Percentiles rank a stretch among this genome's conserved stretches.
These are phyloP conservation scores for Guadua angustifolia DNA, from an alignment of 176 grass and related monocot genomes.

Conservation along the genomic window DNA sequence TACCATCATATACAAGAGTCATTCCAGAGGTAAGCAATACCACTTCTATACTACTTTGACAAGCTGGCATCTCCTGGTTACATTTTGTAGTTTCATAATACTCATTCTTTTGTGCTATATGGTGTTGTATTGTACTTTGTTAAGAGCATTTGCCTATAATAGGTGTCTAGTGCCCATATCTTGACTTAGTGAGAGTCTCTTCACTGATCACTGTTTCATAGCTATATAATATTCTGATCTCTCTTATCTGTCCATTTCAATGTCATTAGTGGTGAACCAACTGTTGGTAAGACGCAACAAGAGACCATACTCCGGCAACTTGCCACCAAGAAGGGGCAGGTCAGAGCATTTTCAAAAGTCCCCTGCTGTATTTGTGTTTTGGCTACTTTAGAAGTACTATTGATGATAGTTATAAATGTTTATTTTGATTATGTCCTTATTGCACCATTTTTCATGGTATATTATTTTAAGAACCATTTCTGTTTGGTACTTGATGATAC, in stretches of 20 bases:
- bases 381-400: conserved; percentile 24
- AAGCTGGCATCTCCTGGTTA: too few species aligned
- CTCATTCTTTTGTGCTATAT: conserved; percentile 1
- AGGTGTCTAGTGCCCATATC: neutral
- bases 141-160: conserved; percentile 7
- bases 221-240: conserved; percentile 32
- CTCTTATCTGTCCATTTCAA: conserved; percentile 27
- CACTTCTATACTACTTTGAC: too few species aligned
- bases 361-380: conserved; percentile 21
- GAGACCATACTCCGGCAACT: conserved; percentile 91
- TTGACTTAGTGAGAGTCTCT: conserved; percentile 32
- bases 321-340: conserved; percentile 95
- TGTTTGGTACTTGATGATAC: neutral
- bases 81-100: neutral
- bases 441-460: conserved; percentile 5
- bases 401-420: conserved; percentile 37
- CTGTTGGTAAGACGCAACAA: conserved; percentile 76
- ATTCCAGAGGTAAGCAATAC: too few species aligned
- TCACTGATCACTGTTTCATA: conserved; percentile 33
- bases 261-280: conserved; percentile 79
- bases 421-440: conserved; percentile 21
- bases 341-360: conserved; percentile 47
- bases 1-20: too few species aligned
- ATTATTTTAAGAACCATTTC: neutral
- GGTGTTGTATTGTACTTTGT: neutral